Evolutionary conservation across 331 rosid species (phyloP), one percentile per base, ranked within the genome.

Genomic region (Quercus phellos): DNA sequence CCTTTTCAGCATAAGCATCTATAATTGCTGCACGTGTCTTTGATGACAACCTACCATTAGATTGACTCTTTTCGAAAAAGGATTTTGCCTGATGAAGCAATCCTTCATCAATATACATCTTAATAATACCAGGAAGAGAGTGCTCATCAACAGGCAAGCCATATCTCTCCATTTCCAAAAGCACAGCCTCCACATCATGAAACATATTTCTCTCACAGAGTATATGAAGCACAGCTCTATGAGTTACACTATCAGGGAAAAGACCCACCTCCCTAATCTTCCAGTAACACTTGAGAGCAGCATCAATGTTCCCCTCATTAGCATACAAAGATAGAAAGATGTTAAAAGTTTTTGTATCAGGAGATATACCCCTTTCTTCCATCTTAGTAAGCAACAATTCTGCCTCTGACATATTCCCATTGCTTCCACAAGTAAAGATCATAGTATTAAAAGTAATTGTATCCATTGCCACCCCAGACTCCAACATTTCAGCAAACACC

Each of bases 321-420:
- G 93, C 95, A 87, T 94, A 90, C 86, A 92, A 70, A 70, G 97
- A 90, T 64, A 94, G 81, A 19, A 94, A 76, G 53, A 87, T 90
- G 85, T 94, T 94, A 73, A 80, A 90, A 77, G 97, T 94, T 85
- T 81, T 90, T 4, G 97, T 94, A 80, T 94, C 93, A 35, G 97
- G 94, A n/a, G 81, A 61, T 77, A 94, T 80, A n/a, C 94, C 85
- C 72, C 86, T 88, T 81, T 92, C 97, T 87, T 88, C 92, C 99
- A 94, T 94, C 80, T 86, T 94, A 61, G 34, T 75, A 24, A 92
- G 95, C 93, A 92, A 85, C 75, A 90, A 76, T 83, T 94, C 97
- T 0, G 97, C 99, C 87, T 94, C 99, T 12, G 43, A 73, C 82
- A 94, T 74, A 86, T 92, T 83, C 19, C 99, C 97, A 77, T 81